phyloP scores from a whole-genome alignment of 148 eudicot species.

The Arctostaphylos glauca region DNA sequence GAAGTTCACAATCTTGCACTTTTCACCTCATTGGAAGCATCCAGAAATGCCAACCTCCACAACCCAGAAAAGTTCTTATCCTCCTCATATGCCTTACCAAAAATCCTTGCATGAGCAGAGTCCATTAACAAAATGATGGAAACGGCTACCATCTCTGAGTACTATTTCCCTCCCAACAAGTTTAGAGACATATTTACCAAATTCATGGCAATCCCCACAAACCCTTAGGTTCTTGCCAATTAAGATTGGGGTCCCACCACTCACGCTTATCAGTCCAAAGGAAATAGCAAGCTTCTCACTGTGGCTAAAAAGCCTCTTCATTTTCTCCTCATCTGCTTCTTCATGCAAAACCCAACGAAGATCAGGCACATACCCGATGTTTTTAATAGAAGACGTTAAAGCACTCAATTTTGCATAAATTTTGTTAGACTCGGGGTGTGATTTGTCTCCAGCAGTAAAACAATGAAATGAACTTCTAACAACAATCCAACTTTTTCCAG shows the following conservation, averaged over 20 bases:
- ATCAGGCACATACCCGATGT: slow-evolving; percentile 31
- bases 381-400: slow-evolving; percentile 24
- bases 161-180: slow-evolving; percentile 23
- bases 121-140: slow-evolving; percentile 29
- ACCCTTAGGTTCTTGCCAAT: slow-evolving; percentile 27
- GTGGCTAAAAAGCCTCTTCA: slow-evolving; percentile 25
- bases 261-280: slow-evolving; percentile 22
- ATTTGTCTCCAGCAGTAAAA: slow-evolving; percentile 42
- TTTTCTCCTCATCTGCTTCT: slow-evolving; percentile 30
- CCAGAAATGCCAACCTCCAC: background rate
- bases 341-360: slow-evolving; percentile 29
- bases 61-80: background rate
- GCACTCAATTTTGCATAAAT: slow-evolving; percentile 29
- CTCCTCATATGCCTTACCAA: slow-evolving; percentile 19
- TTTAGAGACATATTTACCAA: slow-evolving; percentile 27
- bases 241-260: slow-evolving; percentile 21
- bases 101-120: slow-evolving; percentile 27
- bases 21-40: slow-evolving; percentile 1
- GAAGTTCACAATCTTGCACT: background rate
- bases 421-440: slow-evolving; percentile 32
- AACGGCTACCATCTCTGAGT: slow-evolving; percentile 29
- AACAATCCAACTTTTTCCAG: slow-evolving; percentile 49
- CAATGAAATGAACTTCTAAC: slow-evolving; percentile 33
- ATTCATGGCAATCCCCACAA: slow-evolving; percentile 34
- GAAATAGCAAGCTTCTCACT: slow-evolving; percentile 31